Conservation (phyloP, 495 filamentous ascomycete genomes). For the Aspergillus diversus region DNA sequence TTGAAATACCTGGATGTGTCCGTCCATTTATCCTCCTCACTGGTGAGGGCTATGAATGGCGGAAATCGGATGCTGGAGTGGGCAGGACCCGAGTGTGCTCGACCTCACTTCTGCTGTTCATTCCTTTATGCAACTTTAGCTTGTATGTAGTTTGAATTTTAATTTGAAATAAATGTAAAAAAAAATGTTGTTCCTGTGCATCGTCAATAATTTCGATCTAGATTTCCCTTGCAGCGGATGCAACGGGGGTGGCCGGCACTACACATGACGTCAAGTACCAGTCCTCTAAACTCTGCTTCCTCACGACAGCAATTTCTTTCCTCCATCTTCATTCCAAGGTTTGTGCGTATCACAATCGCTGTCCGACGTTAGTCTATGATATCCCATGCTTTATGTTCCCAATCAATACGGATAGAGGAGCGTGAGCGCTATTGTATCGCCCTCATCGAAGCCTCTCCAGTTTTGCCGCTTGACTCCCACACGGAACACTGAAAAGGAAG, state of each 20-base stretch:
- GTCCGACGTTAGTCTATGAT: background rate
- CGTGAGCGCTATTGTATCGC: background rate
- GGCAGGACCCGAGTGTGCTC: constrained; percentile 26
- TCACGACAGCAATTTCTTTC: background rate
- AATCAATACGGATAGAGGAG: background rate
- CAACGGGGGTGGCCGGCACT: background rate
- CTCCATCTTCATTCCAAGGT: background rate
- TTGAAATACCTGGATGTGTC: constrained; percentile 42
- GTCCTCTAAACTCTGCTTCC: background rate
- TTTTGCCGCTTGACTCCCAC: background rate
- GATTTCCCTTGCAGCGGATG: background rate
- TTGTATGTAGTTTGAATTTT: constrained; percentile 32
- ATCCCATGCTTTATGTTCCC: background rate
- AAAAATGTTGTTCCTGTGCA: constrained; percentile 1
- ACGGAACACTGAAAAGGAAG: constrained; percentile 5
- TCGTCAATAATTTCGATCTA: background rate
- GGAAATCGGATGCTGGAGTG: constrained; percentile 53
- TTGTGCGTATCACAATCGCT: background rate
- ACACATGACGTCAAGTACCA: constrained; percentile 16
- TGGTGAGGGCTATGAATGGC: constrained; percentile 25
- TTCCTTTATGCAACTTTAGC: constrained; percentile 24
- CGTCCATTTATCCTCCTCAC: constrained; percentile 24
- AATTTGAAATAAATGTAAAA: constrained; percentile 23
- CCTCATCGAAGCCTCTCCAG: background rate
- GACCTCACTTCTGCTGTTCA: constrained; percentile 20